Evolutionary conservation across 306 rosid species (phyloP).

Genomic region (Crataegus laevigata): DNA sequence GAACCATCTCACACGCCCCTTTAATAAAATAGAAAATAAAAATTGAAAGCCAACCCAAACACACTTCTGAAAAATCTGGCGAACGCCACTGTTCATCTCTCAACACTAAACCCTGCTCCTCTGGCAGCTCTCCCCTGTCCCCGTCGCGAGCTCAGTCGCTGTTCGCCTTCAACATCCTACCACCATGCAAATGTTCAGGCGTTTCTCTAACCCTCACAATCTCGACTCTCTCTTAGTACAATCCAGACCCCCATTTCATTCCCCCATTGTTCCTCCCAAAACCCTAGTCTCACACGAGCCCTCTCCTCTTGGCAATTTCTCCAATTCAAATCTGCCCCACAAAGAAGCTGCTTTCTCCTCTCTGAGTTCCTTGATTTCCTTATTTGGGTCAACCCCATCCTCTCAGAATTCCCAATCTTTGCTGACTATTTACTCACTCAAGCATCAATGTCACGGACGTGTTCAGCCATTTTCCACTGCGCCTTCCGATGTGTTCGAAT

Average conservation of each 20-base stretch:
- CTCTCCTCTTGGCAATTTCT: neutral
- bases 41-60: too few relatives aligned
- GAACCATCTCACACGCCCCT: too few relatives aligned
- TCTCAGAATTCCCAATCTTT: constrained; percentile 10
- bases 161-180: neutral
- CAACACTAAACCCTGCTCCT: neutral
- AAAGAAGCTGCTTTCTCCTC: constrained; percentile 4
- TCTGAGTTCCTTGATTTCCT: constrained; percentile 1
- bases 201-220: constrained; percentile 24
- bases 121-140: neutral
- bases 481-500: neutral
- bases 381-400: constrained; percentile 21
- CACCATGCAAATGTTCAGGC: constrained; percentile 31
- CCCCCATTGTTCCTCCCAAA: neutral
- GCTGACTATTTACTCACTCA: neutral
- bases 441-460: constrained; percentile 1
- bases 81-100: too few relatives aligned
- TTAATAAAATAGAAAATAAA: too few relatives aligned
- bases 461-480: constrained; percentile 20
- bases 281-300: constrained; percentile 11
- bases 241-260: neutral
- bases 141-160: neutral
- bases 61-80: too few relatives aligned
- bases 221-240: constrained; percentile 11
- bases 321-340: constrained; percentile 11